These are phyloP conservation scores for Dimargaris cristalligena DNA, from an alignment of 192 early-diverging fungal species.

Conservation along the genomic window DNA sequence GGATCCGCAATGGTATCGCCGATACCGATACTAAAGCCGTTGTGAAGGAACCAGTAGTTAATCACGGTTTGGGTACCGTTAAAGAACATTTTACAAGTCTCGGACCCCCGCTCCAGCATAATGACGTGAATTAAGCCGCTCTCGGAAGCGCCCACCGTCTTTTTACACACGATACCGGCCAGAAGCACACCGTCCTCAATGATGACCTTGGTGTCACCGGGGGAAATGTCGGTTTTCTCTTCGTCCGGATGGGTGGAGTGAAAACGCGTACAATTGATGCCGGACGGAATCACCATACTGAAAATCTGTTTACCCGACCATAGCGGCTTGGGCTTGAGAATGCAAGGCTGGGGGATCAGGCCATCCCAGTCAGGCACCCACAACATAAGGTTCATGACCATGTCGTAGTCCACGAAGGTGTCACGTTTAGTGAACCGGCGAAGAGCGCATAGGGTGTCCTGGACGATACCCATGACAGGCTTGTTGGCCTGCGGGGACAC, in stretches of 20 bases:
- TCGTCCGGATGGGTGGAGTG: constrained; percentile 65
- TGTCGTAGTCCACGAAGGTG: constrained; percentile 65
- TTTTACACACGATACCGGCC: constrained; percentile 89
- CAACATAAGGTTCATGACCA: constrained; percentile 92
- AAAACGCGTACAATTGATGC: constrained; percentile 74
- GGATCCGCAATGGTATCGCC: constrained; percentile 92
- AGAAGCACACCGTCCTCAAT: constrained; percentile 87
- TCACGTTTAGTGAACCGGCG: constrained; percentile 92
- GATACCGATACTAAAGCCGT: constrained; percentile 94
- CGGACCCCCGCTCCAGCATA: constrained; percentile 81
- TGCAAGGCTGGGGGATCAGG: constrained; percentile 75
- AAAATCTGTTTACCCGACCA: constrained; percentile 98
- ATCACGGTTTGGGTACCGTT: constrained; percentile 83
- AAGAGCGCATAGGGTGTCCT: constrained; percentile 92
- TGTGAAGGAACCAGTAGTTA: constrained; percentile 88
- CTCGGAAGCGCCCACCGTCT: constrained; percentile 72
- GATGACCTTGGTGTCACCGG: constrained; percentile 78
- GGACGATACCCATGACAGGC: constrained; percentile 99
- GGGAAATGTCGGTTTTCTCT: constrained; percentile 58
- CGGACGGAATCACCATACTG: constrained; percentile 79
- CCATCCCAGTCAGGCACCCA: constrained; percentile 97
- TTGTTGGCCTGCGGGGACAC: constrained; percentile 94
- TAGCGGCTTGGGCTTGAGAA: constrained; percentile 86
- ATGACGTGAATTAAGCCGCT: constrained; percentile 89
- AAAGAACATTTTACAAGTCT: constrained; percentile 75